Evolutionary conservation across 2,329 filamentous ascomycete genomes (phyloP).

Genomic region (Phyllosticta paracitricarpa): DNA sequence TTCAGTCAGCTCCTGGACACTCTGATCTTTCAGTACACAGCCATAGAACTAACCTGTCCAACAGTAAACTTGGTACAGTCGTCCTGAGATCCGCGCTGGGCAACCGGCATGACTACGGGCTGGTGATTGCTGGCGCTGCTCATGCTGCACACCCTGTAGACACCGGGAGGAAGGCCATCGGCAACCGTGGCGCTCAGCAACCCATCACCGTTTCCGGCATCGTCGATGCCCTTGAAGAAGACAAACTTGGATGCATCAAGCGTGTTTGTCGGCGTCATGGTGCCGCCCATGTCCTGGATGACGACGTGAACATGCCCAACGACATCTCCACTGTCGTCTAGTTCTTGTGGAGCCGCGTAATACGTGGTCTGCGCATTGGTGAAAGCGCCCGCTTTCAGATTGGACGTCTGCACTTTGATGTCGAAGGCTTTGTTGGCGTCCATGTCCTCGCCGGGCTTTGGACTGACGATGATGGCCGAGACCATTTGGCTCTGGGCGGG

Average conservation of each 20-base stretch:
- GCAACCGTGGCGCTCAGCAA: conserved; percentile 35
- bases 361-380: conserved; percentile 46
- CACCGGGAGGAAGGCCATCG: conserved; percentile 38
- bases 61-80: conserved; percentile 44
- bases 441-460: conserved; percentile 33
- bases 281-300: conserved; percentile 38
- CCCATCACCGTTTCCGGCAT: conserved; percentile 39
- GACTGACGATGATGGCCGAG: conserved; percentile 42
- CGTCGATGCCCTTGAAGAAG: conserved; percentile 51
- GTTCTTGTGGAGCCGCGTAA: conserved; percentile 45
- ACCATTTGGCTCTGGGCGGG: conserved; percentile 44
- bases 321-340: conserved; percentile 30
- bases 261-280: conserved; percentile 27
- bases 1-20: neutral
- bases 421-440: conserved; percentile 34
- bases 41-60: conserved; percentile 5
- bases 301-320: conserved; percentile 44
- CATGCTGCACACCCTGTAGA: conserved; percentile 45
- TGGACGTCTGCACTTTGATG: conserved; percentile 38
- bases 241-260: conserved; percentile 37
- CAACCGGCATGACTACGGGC: conserved; percentile 48
- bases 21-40: neutral
- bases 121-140: conserved; percentile 44
- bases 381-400: conserved; percentile 44
- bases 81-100: conserved; percentile 45